Base-by-base conservation (phyloP, 129 eudicot species). In the Scalesia atractyloides region DNA sequence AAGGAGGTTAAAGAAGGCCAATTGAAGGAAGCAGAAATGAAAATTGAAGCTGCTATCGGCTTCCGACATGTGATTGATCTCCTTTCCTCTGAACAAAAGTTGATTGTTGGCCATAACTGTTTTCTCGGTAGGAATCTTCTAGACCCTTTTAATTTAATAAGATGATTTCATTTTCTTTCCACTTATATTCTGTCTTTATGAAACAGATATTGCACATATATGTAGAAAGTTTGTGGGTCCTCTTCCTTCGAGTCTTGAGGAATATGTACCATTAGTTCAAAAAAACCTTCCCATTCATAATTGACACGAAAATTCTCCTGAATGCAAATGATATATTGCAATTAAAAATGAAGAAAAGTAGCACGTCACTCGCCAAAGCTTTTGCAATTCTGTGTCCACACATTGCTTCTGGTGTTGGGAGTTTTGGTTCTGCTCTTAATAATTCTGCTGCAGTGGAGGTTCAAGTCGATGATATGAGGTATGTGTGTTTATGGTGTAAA, bases 381-480 rank as follows among this genome's bases (percentile, higher is more conserved):
- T 94, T 90, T 82, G 73, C 84, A 56, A 76, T 81, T 26, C 68
- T 90, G 49, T 94, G 97, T 67, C 97, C 96, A 17, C 93, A 86
- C 50, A 81, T 88, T 75, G 84, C 90, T 51, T 79, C 84, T 39
- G 78, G 76, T 75, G 75, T 74, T 48, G 68, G 75, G 67, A 64
- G 64, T 64, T 22, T 74, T 72, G 83, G 70, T 61, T 75, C 77
- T 81, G 75, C 70, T 64, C 33, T 70, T 67, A 73, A 53, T 52
- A 82, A 60, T 34, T 73, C 81, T 72, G 80, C 90, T 37, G 82
- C 86, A 66, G 97, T 94, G 73, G 96, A 88, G 82, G 99, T 94
- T 79, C 91, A 90, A 81, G 99, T 94, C 66, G 99, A 86, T 83
- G 89, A 90, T 76, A 87, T 86, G 89, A 86, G 96, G 99, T 94